phyloP scores from a whole-genome alignment of 768 basidiomycete genomes.

The Tricholoma bakamatsutake region DNA sequence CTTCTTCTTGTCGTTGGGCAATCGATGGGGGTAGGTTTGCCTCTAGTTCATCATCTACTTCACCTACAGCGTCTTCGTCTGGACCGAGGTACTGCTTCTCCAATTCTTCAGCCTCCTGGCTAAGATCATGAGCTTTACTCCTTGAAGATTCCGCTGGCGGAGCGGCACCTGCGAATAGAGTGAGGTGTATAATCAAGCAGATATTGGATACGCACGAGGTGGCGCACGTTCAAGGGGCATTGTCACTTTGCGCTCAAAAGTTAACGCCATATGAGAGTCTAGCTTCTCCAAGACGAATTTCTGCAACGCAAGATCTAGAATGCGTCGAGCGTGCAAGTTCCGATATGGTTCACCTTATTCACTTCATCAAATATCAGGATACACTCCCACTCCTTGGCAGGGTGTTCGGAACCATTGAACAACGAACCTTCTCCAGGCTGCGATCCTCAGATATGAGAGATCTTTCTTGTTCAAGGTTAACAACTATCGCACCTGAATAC shows the following conservation, averaged over 20 bases:
- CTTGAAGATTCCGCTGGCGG: constrained; percentile 14
- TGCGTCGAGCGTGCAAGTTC: not conserved
- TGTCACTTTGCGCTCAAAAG: constrained; percentile 41
- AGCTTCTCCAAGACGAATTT: constrained; percentile 71
- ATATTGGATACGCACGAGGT: constrained; percentile 26
- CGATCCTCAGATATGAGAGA: not conserved
- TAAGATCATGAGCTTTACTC: not conserved
- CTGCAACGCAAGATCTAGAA: constrained; percentile 28
- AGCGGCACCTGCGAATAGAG: constrained; percentile 14
- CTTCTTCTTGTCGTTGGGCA: constrained; percentile 24
- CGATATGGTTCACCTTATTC: constrained; percentile 43
- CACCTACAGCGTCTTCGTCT: constrained; percentile 26
- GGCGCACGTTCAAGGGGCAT: constrained; percentile 18
- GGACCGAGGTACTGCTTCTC: constrained; percentile 20
- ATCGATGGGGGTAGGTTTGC: constrained; percentile 29
- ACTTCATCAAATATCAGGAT: constrained; percentile 79
- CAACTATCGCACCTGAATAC: constrained; percentile 43
- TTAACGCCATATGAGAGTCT: constrained; percentile 56
- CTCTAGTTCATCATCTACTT: constrained; percentile 40
- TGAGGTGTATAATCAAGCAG: constrained; percentile 1
- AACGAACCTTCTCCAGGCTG: constrained; percentile 49
- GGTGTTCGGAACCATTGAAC: constrained; percentile 52
- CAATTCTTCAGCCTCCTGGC: constrained; percentile 17
- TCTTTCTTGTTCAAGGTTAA: not conserved
- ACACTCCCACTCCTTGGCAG: constrained; percentile 67